A percentile compares a stretch with the other conserved stretches of the same genome.
These are phyloP conservation scores for Setomelanomma holmii DNA, from an alignment of 2,329 filamentous ascomycete genomes.

Conservation along the genomic window DNA sequence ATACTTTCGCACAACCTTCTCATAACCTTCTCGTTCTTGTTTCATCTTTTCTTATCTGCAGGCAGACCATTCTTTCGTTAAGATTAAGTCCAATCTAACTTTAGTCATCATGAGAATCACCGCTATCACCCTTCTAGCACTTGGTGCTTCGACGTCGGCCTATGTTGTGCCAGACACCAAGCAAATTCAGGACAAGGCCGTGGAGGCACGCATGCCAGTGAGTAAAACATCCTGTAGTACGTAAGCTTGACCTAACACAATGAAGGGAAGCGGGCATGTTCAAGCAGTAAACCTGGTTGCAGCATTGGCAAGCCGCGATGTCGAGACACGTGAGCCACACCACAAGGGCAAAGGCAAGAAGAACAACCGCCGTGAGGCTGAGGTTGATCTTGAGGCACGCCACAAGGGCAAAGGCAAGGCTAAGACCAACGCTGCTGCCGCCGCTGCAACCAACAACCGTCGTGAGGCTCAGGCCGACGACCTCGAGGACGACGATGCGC, in stretches of 20 bases:
- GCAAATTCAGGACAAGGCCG: constrained; percentile 23
- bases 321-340: constrained; percentile 8
- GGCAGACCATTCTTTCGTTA: constrained; percentile 36
- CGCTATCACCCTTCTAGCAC: constrained; percentile 37
- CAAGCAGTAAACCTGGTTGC: constrained; percentile 27
- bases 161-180: constrained; percentile 41
- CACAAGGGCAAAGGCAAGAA: constrained; percentile 4
- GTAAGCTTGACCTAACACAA: constrained; percentile 11
- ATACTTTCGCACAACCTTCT: constrained; percentile 42
- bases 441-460: background rate
- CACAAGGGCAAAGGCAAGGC: background rate
- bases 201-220: constrained; percentile 38
- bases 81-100: constrained; percentile 15
- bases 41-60: constrained; percentile 37
- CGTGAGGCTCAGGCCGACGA: background rate
- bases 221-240: constrained; percentile 4
- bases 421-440: background rate
- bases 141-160: constrained; percentile 40
- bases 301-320: constrained; percentile 25
- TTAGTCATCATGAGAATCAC: constrained; percentile 42
- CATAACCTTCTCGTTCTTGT: constrained; percentile 35
- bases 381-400: too few relatives aligned
- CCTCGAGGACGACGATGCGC: background rate
- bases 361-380: constrained; percentile 5
- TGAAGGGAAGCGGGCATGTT: constrained; percentile 33